Evolutionary conservation across 257 asterid genomes (phyloP).

Genomic region (Paraleonurus japonicus): DNA sequence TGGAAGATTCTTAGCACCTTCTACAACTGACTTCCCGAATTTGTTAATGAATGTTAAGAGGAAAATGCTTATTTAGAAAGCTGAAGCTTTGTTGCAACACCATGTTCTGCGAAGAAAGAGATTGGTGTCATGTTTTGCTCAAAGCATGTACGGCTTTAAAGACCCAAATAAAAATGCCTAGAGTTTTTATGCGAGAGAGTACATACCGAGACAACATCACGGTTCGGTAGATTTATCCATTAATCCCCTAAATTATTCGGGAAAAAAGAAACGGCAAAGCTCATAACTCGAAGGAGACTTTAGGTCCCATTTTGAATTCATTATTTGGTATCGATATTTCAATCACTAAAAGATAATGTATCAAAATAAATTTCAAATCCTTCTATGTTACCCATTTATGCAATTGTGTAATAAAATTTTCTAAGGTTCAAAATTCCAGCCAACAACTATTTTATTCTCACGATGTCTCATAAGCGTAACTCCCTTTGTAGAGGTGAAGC

Average conservation of each 20-base stretch:
- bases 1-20: conserved; percentile 45
- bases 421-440: not conserved
- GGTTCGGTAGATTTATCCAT: not conserved
- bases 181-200: not conserved
- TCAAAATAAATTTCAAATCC: not conserved
- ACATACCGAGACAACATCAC: not conserved
- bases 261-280: not conserved
- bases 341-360: not conserved
- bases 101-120: conserved; percentile 66
- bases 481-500: not conserved
- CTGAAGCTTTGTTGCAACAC: conserved; percentile 72
- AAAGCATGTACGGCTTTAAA: not conserved
- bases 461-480: too few species aligned
- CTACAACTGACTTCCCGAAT: conserved; percentile 72
- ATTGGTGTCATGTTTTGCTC: not conserved
- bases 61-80: conserved; percentile 85
- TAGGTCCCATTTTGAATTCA: not conserved
- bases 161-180: not conserved
- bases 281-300: not conserved
- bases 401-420: too few species aligned
- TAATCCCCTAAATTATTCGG: not conserved
- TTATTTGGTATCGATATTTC: not conserved
- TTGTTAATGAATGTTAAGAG: conserved; percentile 79
- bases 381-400: not conserved
- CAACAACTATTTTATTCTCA: not conserved